phyloP scores from a whole-genome alignment of 2,329 filamentous ascomycete genomes.

The Epichloe aotearoae region DNA sequence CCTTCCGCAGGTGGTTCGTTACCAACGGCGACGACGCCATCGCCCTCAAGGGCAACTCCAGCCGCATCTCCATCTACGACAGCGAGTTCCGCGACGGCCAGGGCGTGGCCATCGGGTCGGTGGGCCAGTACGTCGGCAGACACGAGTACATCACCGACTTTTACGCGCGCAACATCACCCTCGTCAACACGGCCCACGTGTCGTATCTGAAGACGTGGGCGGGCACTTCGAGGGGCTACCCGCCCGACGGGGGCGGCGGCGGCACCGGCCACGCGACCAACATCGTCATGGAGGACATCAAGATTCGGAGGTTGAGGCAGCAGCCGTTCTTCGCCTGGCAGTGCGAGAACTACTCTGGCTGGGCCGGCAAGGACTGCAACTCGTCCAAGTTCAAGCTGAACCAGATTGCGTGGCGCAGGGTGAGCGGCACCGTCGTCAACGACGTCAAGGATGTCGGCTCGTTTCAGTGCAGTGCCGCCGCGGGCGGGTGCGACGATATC shows the following conservation, averaged over 20 bases:
- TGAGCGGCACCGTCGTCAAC: slow-evolving; percentile 16
- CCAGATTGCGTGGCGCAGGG: slow-evolving; percentile 14
- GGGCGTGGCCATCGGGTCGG: slow-evolving; percentile 42
- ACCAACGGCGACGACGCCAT: slow-evolving; percentile 41
- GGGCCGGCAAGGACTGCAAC: slow-evolving; percentile 21
- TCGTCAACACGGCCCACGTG: slow-evolving; percentile 31
- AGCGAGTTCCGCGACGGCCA: slow-evolving; percentile 34
- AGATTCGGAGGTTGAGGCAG: slow-evolving; percentile 13
- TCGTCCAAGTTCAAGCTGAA: slow-evolving; percentile 19
- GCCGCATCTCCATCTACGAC: slow-evolving; percentile 37
- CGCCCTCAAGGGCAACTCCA: slow-evolving; percentile 41
- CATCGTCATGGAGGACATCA: slow-evolving; percentile 19
- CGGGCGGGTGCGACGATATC: slow-evolving; percentile 19
- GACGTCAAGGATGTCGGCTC: slow-evolving; percentile 13
- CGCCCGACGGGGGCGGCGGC: slow-evolving; percentile 45
- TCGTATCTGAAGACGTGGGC: slow-evolving; percentile 49
- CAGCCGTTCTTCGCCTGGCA: slow-evolving; percentile 22
- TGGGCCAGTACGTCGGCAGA: slow-evolving; percentile 37
- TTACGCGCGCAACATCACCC: slow-evolving; percentile 31
- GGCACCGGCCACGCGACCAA: slow-evolving; percentile 30
- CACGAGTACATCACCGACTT: slow-evolving; percentile 38
- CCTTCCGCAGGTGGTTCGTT: slow-evolving; percentile 35
- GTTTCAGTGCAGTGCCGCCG: slow-evolving; percentile 19
- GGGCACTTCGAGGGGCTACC: slow-evolving; percentile 33
- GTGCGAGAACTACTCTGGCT: slow-evolving; percentile 23